Base-by-base conservation (phyloP, 179 eudicot species). In the Dionaea muscipula region DNA sequence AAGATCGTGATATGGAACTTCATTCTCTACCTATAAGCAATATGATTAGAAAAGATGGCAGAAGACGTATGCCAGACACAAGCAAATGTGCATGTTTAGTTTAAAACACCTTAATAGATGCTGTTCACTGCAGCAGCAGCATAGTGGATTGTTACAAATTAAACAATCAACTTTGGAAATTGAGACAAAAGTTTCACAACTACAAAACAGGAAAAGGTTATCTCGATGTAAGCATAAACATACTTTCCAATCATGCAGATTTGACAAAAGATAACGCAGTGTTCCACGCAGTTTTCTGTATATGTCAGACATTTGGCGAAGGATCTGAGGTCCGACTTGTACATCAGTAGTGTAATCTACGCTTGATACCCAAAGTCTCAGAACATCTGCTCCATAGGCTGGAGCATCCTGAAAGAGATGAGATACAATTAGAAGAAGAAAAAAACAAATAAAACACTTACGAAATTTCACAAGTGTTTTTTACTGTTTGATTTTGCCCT, bases 351-450 rank as follows among this genome's bases (percentile, higher is more conserved):
- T 79, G 66, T 93, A 93, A 69, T 93, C 99, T 65, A 93, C 99
- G 67, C 99, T 93, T 4, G 99, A 88, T 62, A 93, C 99, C 99
- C 99, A 93, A 53, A 93, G 95, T 58, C 99, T 73, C 55, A 93
- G 80, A 46, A 93, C 96, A 78, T 93, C 99, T 58, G 99, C 96
- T 73, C 99, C 94, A 72, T 85, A 88, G 28, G 81, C 70, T 53
- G 94, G 95, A 54, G 80, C 57, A 60, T 74, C 85, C 84, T 71
- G 70, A 53, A 56, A 67, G 62, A 28, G 22, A 46, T 25, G 26
- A 38, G 5, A 25, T 26, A 5, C 18, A 7, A 41, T 33, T 57
- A 2, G 7, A 57, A 47, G 12, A 13, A 39, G 7, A 22, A 21
- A 45, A 18, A 27, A 16, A 43, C 14, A 44, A 33, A 7, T 14